A percentile compares a stretch with the other conserved stretches of the same genome.
These are phyloP conservation scores for Erucastrum elatum DNA, from an alignment of 345 rosid species.

Conservation along the genomic window DNA sequence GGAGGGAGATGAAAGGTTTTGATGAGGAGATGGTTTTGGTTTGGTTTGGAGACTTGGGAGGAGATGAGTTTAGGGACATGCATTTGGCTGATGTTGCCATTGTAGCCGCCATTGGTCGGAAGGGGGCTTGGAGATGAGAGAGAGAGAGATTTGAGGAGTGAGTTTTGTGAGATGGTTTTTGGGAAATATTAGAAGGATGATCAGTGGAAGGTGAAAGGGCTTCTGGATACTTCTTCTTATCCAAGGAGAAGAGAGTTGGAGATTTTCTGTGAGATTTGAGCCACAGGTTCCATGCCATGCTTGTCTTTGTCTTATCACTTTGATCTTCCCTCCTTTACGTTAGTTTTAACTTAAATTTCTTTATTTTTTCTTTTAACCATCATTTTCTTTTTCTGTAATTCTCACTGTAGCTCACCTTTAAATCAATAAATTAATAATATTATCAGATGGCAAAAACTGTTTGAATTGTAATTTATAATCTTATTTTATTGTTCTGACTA, in stretches of 20 bases:
- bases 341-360: too few relatives aligned
- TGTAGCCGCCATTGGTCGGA: conserved; percentile 51
- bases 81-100: conserved; percentile 75
- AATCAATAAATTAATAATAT: too few relatives aligned
- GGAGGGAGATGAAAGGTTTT: conserved; percentile 29
- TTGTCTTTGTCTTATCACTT: conserved; percentile 35
- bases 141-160: conserved; percentile 23
- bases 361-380: not conserved
- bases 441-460: too few relatives aligned
- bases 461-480: too few relatives aligned
- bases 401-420: too few relatives aligned
- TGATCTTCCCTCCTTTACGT: not conserved
- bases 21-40: conserved; percentile 35
- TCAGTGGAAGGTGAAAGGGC: conserved; percentile 45
- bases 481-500: too few relatives aligned
- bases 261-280: conserved; percentile 29
- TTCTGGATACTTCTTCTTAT: conserved; percentile 67
- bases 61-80: conserved; percentile 42
- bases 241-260: conserved; percentile 46
- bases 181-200: conserved; percentile 25
- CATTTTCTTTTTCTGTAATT: too few relatives aligned
- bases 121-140: conserved; percentile 5
- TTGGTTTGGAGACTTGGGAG: conserved; percentile 50
- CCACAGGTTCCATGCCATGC: conserved; percentile 26
- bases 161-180: not conserved